Base-by-base conservation (phyloP, 176 grass and related monocot species). In the Themeda triandra region DNA sequence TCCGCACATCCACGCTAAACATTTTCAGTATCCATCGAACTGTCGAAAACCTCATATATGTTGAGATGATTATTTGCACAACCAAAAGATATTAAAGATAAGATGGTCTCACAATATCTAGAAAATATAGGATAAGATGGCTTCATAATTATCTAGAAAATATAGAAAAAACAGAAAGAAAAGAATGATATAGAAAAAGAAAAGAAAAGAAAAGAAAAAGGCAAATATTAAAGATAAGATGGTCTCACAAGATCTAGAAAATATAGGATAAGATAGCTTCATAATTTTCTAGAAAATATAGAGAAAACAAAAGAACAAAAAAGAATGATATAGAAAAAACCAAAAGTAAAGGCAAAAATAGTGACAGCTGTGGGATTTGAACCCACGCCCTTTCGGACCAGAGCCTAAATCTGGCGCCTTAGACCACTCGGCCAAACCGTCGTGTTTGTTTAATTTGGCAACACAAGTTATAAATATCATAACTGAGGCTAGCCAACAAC, bases 351-450 rank as follows among this genome's bases (percentile, higher is more conserved):
- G 15, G 13, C 13, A 45, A 45, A 45, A 45, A 45, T 12, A 14
- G 1, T 89, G 83, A 92, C 86, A 90, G 89, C 85, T 97, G 92
- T 97, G 92, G 94, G 93, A 96, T 99, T 99, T 96, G 93, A 99
- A 99, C 96, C 90, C 96, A 94, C 93, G 91, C 93, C 93, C 91
- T 94, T 94, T 83, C 96, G 96, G 91, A 99, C 96, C 84, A 99
- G 91, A 99, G 93, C 93, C 96, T 96, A 98, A 99, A 94, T 94
- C 96, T 95, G 89, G 87, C 96, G 93, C 96, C 89, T 94, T 98
- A 96, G 96, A 98, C 91, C 96, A 99, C 93, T 98, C 96, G 93
- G 93, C 91, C 91, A 96, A 99, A 96, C 93, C 88, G 87, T 94
- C 88, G 2, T 2, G 18, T 23, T 8, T 9, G 6, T 5, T 46